Conservation (phyloP, 805 yeast species). For the Candida ipomoeae region DNA sequence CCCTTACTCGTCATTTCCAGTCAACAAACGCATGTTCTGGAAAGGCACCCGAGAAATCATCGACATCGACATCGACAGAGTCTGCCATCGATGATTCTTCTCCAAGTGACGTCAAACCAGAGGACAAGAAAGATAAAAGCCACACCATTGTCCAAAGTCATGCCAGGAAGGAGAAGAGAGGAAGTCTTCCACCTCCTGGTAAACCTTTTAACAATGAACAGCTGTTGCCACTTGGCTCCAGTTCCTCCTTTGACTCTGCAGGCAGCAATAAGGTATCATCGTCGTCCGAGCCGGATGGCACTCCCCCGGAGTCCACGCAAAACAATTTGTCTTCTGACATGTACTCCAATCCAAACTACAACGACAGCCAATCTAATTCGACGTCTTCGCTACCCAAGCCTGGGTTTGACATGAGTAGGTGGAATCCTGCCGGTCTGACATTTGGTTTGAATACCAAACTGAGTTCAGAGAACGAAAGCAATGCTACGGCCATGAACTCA, state of each 20-base stretch:
- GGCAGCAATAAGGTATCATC: slow-evolving; percentile 4
- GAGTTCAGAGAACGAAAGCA: slow-evolving; percentile 1
- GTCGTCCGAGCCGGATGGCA: slow-evolving; percentile 2
- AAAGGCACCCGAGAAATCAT: slow-evolving; percentile 3
- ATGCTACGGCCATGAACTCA: not conserved
- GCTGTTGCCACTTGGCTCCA: slow-evolving; percentile 15
- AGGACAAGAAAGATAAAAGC: not conserved
- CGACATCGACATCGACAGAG: not conserved
- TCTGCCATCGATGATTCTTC: slow-evolving; percentile 2
- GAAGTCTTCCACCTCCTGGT: slow-evolving; percentile 2
- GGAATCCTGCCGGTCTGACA: slow-evolving; percentile 5
- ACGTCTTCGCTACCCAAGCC: slow-evolving; percentile 3
- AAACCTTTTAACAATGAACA: slow-evolving; percentile 11
- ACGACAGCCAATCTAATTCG: not conserved
- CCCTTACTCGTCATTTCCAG: slow-evolving; percentile 64
- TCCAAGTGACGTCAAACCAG: slow-evolving; percentile 1
- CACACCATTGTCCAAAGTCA: not conserved
- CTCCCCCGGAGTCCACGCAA: not conserved
- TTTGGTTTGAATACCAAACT: not conserved
- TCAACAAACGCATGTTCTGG: slow-evolving; percentile 33
- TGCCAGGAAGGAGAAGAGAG: not conserved
- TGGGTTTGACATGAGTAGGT: slow-evolving; percentile 8
- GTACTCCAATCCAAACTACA: not conserved
- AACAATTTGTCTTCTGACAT: not conserved
- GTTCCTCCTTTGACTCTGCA: slow-evolving; percentile 6